These are phyloP conservation scores for Metarhizium brunneum DNA, from an alignment of 2,329 filamentous ascomycete genomes.

Conservation along the genomic window DNA sequence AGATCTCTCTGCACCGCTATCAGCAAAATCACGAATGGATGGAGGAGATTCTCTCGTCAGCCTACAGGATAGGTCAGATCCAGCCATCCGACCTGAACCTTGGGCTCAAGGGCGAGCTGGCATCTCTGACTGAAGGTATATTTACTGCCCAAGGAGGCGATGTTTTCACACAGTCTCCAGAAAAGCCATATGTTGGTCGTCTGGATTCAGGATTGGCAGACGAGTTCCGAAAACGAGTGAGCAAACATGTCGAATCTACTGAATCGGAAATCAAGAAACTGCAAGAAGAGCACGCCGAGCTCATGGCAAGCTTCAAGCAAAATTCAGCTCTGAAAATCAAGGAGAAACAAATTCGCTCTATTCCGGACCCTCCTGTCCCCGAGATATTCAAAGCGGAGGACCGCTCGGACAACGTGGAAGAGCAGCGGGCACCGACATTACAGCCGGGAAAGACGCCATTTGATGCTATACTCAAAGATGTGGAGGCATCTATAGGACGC, in stretches of 20 bases:
- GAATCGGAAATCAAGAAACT: conserved; percentile 77
- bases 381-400: conserved; percentile 59
- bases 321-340: conserved; percentile 61
- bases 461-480: conserved; percentile 64
- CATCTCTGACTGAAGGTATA: conserved; percentile 73
- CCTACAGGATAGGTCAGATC: conserved; percentile 78
- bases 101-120: conserved; percentile 74
- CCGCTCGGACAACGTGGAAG: conserved; percentile 39
- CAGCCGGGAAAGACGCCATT: conserved; percentile 41
- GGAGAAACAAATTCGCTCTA: conserved; percentile 64
- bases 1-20: conserved; percentile 80
- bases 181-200: conserved; percentile 51
- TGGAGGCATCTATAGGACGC: conserved; percentile 63
- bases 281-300: conserved; percentile 67
- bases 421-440: conserved; percentile 26
- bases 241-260: conserved; percentile 61
- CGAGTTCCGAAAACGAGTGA: conserved; percentile 73
- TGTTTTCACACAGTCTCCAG: conserved; percentile 32
- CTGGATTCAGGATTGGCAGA: conserved; percentile 70
- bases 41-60: conserved; percentile 91
- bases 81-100: conserved; percentile 79
- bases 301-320: conserved; percentile 65
- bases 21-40: conserved; percentile 98
- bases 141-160: conserved; percentile 58
- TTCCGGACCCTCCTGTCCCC: conserved; percentile 48